Base-by-base conservation (phyloP, 1,284 basidiomycete genomes). In the Puccinia polysora region DNA sequence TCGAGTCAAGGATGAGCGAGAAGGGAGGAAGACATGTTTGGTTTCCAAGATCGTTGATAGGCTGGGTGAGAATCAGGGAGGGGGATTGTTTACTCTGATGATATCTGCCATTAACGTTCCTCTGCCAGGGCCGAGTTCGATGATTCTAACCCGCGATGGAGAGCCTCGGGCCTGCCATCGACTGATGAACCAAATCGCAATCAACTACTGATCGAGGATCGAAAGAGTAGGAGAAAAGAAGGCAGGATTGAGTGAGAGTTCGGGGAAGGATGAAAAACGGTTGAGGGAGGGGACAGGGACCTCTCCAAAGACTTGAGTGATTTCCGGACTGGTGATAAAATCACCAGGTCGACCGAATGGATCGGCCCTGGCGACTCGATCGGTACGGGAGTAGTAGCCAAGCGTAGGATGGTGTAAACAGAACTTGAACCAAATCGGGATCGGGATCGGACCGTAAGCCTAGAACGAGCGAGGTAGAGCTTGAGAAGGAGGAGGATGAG, bases 281-380 rank as follows among this genome's bases (percentile, higher is more conserved):
- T 12, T 40, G n/a, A 59, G 25, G 25, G 18, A n/a, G 18, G 18
- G 18, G 40, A 43, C 20, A 47, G 59, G 73, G 78, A 93, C 92
- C 86, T 99, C 95, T 74, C 96, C 96, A 80, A 98, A 98, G 0
- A 92, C 86, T 80, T 97, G 94, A 76, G 87, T 90, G 68, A 99
- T 97, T 79, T 99, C 96, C 1, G 96, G 96, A 75, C 89, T 92
- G 0, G 96, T 99, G 47, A 91, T 89, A 77, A 98, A 99, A 81
- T 99, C 96, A 2, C 96, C 96, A 40, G 84, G 83, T 0, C 85
- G 77, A 10, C 96, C 96, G 77, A 98, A 90, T 53, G 69, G 69
- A 45, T 72, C 69, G 12, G 59, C 30, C n/a, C 40, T 10, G 45
- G 25, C 40, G 3, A 28, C 18, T 45, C 38, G 47, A 65, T 69